Evolutionary conservation across 345 rosid genomes (phyloP).

Genomic region (Eucalyptus polybractea): DNA sequence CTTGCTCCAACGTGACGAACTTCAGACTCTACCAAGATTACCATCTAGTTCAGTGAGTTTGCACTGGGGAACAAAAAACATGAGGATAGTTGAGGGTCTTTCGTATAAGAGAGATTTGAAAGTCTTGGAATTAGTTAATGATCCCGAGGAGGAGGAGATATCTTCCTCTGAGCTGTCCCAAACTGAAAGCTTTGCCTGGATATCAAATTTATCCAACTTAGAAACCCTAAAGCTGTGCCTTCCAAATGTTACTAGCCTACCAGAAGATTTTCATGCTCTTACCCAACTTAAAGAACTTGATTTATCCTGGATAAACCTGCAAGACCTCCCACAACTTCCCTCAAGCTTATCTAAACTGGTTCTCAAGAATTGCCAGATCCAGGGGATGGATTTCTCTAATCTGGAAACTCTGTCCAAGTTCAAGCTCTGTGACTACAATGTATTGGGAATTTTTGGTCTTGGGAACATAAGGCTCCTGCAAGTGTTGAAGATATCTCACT

Average conservation of each 20-base stretch:
- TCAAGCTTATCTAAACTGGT: background rate
- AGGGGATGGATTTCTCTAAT: background rate
- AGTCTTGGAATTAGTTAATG: background rate
- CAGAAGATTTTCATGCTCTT: background rate
- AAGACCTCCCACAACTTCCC: background rate
- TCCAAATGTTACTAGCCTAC: background rate
- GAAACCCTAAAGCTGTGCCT: background rate
- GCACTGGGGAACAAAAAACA: background rate
- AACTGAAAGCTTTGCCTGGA: background rate
- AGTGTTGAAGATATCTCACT: background rate
- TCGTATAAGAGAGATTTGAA: background rate
- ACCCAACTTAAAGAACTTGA: background rate
- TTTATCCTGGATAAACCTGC: background rate
- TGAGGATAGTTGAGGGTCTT: background rate
- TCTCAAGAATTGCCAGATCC: background rate
- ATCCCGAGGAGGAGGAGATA: background rate
- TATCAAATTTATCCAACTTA: background rate
- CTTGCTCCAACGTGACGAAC: background rate
- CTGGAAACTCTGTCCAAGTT: background rate
- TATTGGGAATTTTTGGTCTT: background rate
- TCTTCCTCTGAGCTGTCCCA: background rate
- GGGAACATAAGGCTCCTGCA: background rate
- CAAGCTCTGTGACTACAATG: background rate
- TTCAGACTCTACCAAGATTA: background rate
- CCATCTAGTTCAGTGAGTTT: background rate